Evolutionary conservation across 2,329 filamentous ascomycete genomes (phyloP), one percentile per base, ranked within the genome.

Genomic region (Talaromyces rugulosus): DNA sequence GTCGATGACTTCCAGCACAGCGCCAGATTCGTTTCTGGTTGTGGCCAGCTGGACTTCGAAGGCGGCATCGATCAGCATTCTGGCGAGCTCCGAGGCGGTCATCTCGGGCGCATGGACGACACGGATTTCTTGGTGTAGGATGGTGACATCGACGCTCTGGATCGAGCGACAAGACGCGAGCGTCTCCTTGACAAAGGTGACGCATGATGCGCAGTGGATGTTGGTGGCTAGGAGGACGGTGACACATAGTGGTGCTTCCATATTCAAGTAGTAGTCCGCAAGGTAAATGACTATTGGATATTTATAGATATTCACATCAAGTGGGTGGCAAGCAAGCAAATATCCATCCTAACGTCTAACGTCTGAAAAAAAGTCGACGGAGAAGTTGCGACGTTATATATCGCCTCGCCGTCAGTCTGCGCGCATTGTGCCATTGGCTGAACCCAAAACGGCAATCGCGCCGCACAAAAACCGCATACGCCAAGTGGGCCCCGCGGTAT

Each of bases 161-260:
- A 79, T 71, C 4, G 76, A 70, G 14, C 68, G 68, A 5, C 74
- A 68, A 50, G 74, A 70, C 0, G 70, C 72, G 1, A 82, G 69
- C n/a, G 80, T 71, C 67, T 78, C 77, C 36, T 74, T 74, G 54
- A 79, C 75, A 66, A 80, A 78, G 53, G 77, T 70, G 27, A 81
- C 77, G 62, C 80, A 82, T 23, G 79, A 81, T 16, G 78, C 70
- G 66, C 80, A 82, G 66, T 82, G 80, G 44, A 82, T 75, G 63
- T 82, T 82, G 62, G 76, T 77, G 56, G 80, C 77, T 61, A 80
- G 75, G 33, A 81, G 75, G 27, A 74, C 69, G 18, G 73, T 73
- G n/a, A 71, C 72, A 56, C 57, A 51, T 3, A 27, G 36, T 55
- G 56, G 40, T 18, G 44, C 23, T 8, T 47, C 44, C 44, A 47